Evolutionary conservation across 352 stramenopile genomes (phyloP).

Genomic region (Globisporangium iwayamae): DNA sequence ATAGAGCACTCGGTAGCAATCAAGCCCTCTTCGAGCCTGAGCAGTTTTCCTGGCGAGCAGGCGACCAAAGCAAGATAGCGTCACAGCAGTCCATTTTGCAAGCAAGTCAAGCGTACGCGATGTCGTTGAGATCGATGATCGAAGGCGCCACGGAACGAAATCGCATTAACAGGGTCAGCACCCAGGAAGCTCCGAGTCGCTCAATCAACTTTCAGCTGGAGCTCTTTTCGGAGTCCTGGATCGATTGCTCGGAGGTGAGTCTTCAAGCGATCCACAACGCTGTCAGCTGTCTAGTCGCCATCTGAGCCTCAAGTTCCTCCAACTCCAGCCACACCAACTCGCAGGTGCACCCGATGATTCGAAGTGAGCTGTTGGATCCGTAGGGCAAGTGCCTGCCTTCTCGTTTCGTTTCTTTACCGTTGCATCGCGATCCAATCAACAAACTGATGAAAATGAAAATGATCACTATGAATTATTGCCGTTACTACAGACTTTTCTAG

Average conservation of each 20-base stretch:
- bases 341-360: background rate
- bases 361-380: background rate
- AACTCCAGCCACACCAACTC: background rate
- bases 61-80: background rate
- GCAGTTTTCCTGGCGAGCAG: constrained; percentile 4
- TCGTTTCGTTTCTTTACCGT: background rate
- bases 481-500: constrained; percentile 14
- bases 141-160: background rate
- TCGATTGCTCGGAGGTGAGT: constrained; percentile 10
- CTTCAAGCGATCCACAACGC: constrained; percentile 5
- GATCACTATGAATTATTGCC: constrained; percentile 12
- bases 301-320: background rate
- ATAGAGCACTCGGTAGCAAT: background rate
- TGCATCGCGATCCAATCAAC: background rate
- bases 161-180: background rate
- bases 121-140: background rate
- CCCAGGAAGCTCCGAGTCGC: background rate
- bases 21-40: background rate
- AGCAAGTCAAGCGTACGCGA: constrained; percentile 7
- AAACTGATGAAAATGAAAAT: background rate
- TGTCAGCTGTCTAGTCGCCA: background rate
- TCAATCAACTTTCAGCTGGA: background rate
- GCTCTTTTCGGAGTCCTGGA: constrained; percentile 7
- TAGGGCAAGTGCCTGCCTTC: no score
- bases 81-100: background rate